Base-by-base conservation (phyloP, 2,329 filamentous ascomycete genomes). In the Monilinia polystroma region DNA sequence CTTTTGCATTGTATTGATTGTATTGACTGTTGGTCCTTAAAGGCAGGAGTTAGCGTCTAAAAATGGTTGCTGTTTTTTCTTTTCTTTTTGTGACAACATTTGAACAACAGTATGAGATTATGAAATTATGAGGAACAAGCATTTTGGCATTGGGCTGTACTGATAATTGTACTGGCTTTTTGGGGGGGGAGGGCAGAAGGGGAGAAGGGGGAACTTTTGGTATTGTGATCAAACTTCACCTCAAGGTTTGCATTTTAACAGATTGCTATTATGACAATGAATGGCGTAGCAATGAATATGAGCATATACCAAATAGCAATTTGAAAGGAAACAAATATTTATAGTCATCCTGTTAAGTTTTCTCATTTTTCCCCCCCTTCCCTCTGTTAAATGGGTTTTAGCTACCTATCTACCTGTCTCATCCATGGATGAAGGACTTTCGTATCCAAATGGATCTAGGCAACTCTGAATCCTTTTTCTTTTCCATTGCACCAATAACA, bases 1-100 rank as follows among this genome's bases (percentile, higher is more conserved):
- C 26, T 18, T 60, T 51, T 60, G 58, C 58, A 60, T 38, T 26
- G 58, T 29, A 47, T 47, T 47, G 45, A 8, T 38, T 51, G 38
- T 45, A 38, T 38, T 51, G 14, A 51, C 35, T 38, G 14, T 60
- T 51, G 57, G n/a, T 38, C 29, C 3, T 60, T 23, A 43, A 49
- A 49, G 20, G 57, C 45, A 23, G 58, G 45, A 32, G 58, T 51
- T 38, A 51, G 58, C 58, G 45, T 51, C 58, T 51, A 29, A 60
- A 60, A 60, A 60, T 51, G 45, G 45, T 51, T 60, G 2, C 45
- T 51, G 29, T 23, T 23, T 23, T 29, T 29, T 29, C 4, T 29
- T 29, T 29, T 60, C n/a, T 49, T 54, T 38, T 60, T 49, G 35
- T 43, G 47, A 68, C n/a, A 35, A 35, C 32, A 49, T 56, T 47